Evolutionary conservation across 306 rosid species (phyloP).

Genomic region (Gleditsia sinensis): DNA sequence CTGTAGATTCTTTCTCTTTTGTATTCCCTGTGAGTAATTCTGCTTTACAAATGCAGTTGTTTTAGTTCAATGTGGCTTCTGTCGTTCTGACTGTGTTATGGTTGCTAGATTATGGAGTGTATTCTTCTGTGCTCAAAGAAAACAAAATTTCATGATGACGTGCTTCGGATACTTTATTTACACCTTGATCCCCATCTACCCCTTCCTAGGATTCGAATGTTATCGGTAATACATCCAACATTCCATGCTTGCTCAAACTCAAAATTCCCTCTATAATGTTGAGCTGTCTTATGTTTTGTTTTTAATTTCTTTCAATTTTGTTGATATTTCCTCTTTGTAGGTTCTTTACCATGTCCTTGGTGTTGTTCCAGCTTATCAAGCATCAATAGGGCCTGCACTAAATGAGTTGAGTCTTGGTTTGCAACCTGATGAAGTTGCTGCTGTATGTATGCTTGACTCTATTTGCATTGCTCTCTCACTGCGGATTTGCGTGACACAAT

Average conservation of each 20-base stretch:
- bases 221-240: constrained; percentile 59
- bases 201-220: constrained; percentile 90
- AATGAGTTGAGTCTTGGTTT: constrained; percentile 95
- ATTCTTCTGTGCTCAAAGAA: constrained; percentile 85
- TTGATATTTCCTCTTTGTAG: constrained; percentile 47
- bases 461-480: constrained; percentile 30
- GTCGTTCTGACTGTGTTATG: constrained; percentile 36
- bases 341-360: constrained; percentile 92
- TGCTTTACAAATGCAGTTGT: constrained; percentile 20
- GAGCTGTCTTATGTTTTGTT: constrained; percentile 1
- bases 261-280: neutral
- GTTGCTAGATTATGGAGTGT: constrained; percentile 82
- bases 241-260: constrained; percentile 22
- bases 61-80: constrained; percentile 24
- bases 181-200: constrained; percentile 95
- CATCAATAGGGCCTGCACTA: constrained; percentile 85
- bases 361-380: constrained; percentile 79
- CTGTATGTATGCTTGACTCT: constrained; percentile 53
- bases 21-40: constrained; percentile 83
- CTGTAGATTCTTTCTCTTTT: constrained; percentile 93
- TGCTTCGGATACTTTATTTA: constrained; percentile 78
- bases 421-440: constrained; percentile 77
- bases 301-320: constrained; percentile 27
- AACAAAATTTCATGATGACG: constrained; percentile 81
- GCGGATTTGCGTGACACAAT: neutral